Percentiles rank a stretch among this genome's conserved stretches.
Conservation (phyloP, 768 basidiomycete species). For the Trametes punicea region DNA sequence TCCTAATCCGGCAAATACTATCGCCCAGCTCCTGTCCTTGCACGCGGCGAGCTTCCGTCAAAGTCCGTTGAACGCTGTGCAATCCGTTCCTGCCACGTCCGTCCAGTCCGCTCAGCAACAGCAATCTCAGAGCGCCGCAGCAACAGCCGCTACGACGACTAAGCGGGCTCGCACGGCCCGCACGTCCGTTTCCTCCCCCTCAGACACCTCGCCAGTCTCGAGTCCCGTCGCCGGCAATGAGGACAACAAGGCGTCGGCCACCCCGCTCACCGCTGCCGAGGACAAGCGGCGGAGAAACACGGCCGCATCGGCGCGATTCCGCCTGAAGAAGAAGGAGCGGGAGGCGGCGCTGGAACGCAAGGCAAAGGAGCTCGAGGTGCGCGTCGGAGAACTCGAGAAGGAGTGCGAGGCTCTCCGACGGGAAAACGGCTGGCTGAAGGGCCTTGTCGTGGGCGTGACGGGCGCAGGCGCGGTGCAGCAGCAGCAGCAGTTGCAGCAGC, state of each 20-base stretch:
- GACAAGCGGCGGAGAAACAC: conserved; percentile 95
- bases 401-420: conserved; percentile 86
- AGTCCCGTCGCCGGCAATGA: conserved; percentile 16
- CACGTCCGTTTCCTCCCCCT: conserved; percentile 18
- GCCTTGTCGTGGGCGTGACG: conserved; percentile 84
- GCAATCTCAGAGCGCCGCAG: conserved; percentile 30
- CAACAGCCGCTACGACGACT: conserved; percentile 19
- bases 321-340: conserved; percentile 94
- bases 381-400: conserved; percentile 80
- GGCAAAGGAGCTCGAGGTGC: conserved; percentile 78
- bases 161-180: conserved; percentile 52
- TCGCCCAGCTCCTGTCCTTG: conserved; percentile 68
- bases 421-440: conserved; percentile 93
- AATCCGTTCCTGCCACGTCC: conserved; percentile 12
- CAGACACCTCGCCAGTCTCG: conserved; percentile 29
- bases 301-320: conserved; percentile 88
- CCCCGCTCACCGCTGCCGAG: conserved; percentile 54
- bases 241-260: conserved; percentile 21
- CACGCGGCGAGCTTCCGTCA: conserved; percentile 39
- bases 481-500: conserved; percentile 17
- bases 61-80: background rate
- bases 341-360: conserved; percentile 85
- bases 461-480: conserved; percentile 50
- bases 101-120: background rate
- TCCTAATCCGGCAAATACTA: conserved; percentile 43